A percentile compares a stretch with the other conserved stretches of the same genome.
Conservation (phyloP, 108 stramenopile species). For the Mayamaea pseudoterrestris region DNA sequence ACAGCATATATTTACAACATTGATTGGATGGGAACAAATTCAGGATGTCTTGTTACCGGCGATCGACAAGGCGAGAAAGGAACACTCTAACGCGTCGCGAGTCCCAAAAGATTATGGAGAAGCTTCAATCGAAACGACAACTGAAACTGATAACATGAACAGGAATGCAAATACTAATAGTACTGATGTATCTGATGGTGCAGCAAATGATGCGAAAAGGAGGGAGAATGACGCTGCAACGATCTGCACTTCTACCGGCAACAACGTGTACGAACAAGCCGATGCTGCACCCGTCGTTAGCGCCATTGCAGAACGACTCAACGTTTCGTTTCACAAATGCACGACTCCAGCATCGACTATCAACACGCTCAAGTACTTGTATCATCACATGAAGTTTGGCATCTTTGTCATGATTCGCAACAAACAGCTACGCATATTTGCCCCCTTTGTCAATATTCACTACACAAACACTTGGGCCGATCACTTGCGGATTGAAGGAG, state of each 20-base stretch:
- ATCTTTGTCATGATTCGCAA: slow-evolving; percentile 94
- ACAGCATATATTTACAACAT: slow-evolving; percentile 80
- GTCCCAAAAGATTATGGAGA: slow-evolving; percentile 45
- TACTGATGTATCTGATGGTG: too few species aligned
- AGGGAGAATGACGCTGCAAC: too few species aligned
- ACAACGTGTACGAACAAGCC: slow-evolving; percentile 55
- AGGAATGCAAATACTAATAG: too few species aligned
- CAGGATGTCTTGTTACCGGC: slow-evolving; percentile 56
- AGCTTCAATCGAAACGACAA: slow-evolving; percentile 25
- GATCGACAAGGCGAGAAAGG: slow-evolving; percentile 67
- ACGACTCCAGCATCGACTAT: slow-evolving; percentile 57
- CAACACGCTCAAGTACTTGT: slow-evolving; percentile 92
- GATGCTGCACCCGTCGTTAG: slow-evolving; percentile 34
- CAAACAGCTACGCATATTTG: slow-evolving; percentile 83
- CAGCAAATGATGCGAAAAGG: too few species aligned
- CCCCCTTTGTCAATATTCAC: slow-evolving; percentile 87
- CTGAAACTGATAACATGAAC: background rate
- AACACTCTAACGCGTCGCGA: slow-evolving; percentile 34
- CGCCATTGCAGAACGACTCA: slow-evolving; percentile 65
- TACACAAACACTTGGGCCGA: slow-evolving; percentile 86
- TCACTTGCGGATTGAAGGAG: slow-evolving; percentile 58
- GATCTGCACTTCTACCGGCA: too few species aligned
- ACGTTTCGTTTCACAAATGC: slow-evolving; percentile 74
- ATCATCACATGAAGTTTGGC: slow-evolving; percentile 98
- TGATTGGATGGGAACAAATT: slow-evolving; percentile 79